Evolutionary conservation across 192 early-diverging fungal genomes (phyloP).

Genomic region (Coemansia sp.): DNA sequence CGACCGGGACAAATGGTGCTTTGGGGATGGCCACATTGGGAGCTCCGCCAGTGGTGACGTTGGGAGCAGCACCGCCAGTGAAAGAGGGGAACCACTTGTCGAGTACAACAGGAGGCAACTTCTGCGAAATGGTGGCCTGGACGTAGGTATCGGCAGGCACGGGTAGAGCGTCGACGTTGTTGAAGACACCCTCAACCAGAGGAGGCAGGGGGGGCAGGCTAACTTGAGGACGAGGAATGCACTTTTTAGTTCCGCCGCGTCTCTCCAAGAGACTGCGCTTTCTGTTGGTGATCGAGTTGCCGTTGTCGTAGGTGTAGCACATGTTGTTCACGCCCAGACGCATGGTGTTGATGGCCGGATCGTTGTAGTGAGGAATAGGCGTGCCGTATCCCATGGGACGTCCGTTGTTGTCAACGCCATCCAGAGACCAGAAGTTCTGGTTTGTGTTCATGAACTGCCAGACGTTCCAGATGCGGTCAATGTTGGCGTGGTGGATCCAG

Average conservation of each 20-base stretch:
- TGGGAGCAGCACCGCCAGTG: not conserved
- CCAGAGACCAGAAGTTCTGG: slow-evolving; percentile 44
- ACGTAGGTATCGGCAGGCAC: slow-evolving; percentile 32
- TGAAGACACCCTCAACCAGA: slow-evolving; percentile 41
- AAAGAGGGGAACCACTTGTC: slow-evolving; percentile 54
- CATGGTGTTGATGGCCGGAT: slow-evolving; percentile 37
- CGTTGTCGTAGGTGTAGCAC: slow-evolving; percentile 57
- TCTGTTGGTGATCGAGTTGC: slow-evolving; percentile 15
- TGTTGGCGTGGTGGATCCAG: slow-evolving; percentile 59
- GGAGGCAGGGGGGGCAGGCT: slow-evolving; percentile 17
- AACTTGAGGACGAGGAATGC: slow-evolving; percentile 26
- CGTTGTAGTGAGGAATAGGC: slow-evolving; percentile 29
- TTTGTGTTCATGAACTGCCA: slow-evolving; percentile 54
- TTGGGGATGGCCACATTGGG: not conserved
- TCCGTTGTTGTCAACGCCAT: slow-evolving; percentile 29
- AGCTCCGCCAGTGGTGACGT: not conserved
- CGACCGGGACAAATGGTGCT: not conserved
- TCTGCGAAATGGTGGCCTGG: slow-evolving; percentile 20
- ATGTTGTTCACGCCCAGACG: slow-evolving; percentile 32
- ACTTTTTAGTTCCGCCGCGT: slow-evolving; percentile 42
- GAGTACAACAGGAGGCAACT: slow-evolving; percentile 29
- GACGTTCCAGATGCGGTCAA: slow-evolving; percentile 56
- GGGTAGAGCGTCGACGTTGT: slow-evolving; percentile 28
- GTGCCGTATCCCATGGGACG: slow-evolving; percentile 18
- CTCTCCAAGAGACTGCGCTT: slow-evolving; percentile 22